A percentile compares a stretch with the other conserved stretches of the same genome.
Evolutionary conservation across 176 grass and related monocot species (phyloP).

Genomic region (Oryza meyeriana): DNA sequence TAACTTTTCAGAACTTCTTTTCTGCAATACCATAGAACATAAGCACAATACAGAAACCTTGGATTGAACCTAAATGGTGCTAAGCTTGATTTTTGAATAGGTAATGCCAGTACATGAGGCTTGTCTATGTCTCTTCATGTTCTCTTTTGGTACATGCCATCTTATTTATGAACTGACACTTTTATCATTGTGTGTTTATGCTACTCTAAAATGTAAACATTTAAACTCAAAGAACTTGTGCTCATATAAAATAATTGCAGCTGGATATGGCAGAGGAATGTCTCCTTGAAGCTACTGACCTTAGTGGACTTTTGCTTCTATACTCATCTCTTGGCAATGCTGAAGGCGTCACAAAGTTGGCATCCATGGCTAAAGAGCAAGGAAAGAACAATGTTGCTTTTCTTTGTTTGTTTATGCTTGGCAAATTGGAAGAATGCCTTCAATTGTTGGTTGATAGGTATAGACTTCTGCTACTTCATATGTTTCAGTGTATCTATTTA

Average conservation of each 20-base stretch:
- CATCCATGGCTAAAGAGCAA: slow-evolving; percentile 77
- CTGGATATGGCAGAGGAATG: slow-evolving; percentile 84
- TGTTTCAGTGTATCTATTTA: not conserved
- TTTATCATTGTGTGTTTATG: not conserved
- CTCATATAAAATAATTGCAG: slow-evolving; percentile 32
- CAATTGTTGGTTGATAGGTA: slow-evolving; percentile 82
- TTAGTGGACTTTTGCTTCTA: slow-evolving; percentile 78
- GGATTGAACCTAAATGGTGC: not conserved
- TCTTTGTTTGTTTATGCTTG: slow-evolving; percentile 83
- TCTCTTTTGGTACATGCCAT: not conserved
- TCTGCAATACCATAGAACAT: no score
- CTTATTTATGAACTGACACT: not conserved
- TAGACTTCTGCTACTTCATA: slow-evolving; percentile 1
- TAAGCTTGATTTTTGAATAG: not conserved
- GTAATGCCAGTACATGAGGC: not conserved
- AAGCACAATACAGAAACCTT: no score
- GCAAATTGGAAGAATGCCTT: slow-evolving; percentile 84
- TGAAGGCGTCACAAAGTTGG: slow-evolving; percentile 75
- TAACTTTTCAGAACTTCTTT: no score
- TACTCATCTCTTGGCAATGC: slow-evolving; percentile 89
- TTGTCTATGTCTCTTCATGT: not conserved
- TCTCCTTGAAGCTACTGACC: slow-evolving; percentile 60
- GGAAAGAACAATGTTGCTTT: slow-evolving; percentile 96
- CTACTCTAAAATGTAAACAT: not conserved
- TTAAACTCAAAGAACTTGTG: not conserved